These are phyloP conservation scores for Venustampulla echinocandica DNA, from an alignment of 495 filamentous ascomycete species.

Conservation along the genomic window DNA sequence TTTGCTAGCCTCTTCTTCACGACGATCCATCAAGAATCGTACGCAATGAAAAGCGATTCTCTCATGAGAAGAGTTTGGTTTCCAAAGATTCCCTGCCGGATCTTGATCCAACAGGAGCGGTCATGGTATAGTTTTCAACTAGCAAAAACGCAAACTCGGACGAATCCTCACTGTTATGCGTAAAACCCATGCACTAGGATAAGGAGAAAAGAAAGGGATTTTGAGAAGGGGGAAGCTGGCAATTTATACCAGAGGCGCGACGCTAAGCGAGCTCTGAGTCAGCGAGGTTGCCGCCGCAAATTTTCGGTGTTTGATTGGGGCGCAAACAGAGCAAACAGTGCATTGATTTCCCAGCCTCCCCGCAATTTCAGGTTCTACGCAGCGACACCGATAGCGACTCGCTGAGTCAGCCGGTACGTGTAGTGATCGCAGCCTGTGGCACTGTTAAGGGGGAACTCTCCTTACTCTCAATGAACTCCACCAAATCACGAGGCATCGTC, in stretches of 20 bases:
- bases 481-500: no score
- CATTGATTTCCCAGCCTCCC: neutral
- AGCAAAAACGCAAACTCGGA: constrained; percentile 19
- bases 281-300: no score
- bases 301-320: neutral
- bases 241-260: neutral
- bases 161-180: constrained; percentile 20
- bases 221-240: no score
- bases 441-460: no score
- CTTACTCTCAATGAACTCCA: no score
- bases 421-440: no score
- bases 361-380: neutral
- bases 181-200: constrained; percentile 30
- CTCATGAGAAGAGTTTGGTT: constrained; percentile 17
- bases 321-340: neutral
- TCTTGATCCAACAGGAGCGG: constrained; percentile 22
- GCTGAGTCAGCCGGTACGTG: no score
- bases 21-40: constrained; percentile 19
- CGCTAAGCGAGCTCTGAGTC: neutral
- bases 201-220: constrained; percentile 17
- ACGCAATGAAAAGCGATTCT: constrained; percentile 30
- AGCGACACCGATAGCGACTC: no score
- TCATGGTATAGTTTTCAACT: constrained; percentile 33
- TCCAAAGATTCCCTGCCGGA: constrained; percentile 26
- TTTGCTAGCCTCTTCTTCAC: constrained; percentile 28